Percentiles rank a stretch among this genome's conserved stretches.
These are phyloP conservation scores for Mycena venus DNA, from an alignment of 768 basidiomycete genomes.

Conservation along the genomic window DNA sequence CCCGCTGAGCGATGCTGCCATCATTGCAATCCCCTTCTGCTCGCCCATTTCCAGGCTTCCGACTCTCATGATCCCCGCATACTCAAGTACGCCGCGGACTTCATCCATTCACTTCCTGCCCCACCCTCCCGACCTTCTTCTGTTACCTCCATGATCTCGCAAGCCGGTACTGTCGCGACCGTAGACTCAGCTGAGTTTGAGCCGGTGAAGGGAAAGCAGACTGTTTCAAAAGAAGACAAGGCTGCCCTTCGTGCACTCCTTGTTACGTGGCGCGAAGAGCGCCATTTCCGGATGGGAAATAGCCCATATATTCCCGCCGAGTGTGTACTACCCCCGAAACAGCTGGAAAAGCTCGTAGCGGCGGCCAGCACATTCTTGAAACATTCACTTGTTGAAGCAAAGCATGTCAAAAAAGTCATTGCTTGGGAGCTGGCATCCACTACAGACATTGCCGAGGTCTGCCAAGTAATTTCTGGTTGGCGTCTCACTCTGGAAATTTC, in stretches of 20 bases:
- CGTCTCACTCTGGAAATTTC: not conserved
- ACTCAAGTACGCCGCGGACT: slow-evolving; percentile 3
- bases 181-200: not conserved
- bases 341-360: not conserved
- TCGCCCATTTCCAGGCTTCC: not conserved
- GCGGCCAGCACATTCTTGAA: not conserved
- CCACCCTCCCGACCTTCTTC: not conserved
- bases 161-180: not conserved
- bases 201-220: slow-evolving; percentile 11
- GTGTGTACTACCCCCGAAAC: not conserved
- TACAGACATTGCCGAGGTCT: not conserved
- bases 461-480: not conserved
- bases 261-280: too few relatives aligned
- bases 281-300: slow-evolving; percentile 5
- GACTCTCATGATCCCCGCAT: slow-evolving; percentile 18
- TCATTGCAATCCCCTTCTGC: slow-evolving; percentile 22
- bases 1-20: slow-evolving; percentile 21
- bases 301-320: slow-evolving; percentile 12
- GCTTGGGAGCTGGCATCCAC: not conserved
- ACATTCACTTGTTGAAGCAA: not conserved
- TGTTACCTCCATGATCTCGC: not conserved
- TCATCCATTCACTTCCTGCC: not conserved
- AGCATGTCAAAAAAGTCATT: too few relatives aligned
- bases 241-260: slow-evolving; percentile 1
- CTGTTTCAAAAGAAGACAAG: not conserved